phyloP scores from a whole-genome alignment of 2,329 filamentous ascomycete genomes.

The Aspergillus amoenus region DNA sequence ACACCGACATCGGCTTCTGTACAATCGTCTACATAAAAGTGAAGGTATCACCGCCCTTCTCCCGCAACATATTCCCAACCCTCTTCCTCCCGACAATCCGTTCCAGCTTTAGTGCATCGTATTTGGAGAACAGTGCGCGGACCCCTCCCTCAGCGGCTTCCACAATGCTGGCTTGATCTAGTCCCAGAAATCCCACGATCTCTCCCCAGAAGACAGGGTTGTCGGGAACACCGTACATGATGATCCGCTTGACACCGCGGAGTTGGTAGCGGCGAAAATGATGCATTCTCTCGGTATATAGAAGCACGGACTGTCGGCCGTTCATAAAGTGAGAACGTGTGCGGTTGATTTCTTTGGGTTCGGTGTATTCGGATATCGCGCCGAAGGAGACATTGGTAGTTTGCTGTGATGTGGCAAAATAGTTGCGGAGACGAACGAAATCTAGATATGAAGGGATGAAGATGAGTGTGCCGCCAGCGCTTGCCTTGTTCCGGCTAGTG shows the following conservation, averaged over 20 bases:
- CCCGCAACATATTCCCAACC: conserved; percentile 78
- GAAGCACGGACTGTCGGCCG: conserved; percentile 75
- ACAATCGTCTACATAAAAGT: conserved; percentile 72
- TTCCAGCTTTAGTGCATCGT: conserved; percentile 86
- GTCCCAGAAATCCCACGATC: conserved; percentile 41
- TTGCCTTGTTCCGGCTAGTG: conserved; percentile 45
- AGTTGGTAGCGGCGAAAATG: conserved; percentile 90
- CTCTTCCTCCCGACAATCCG: conserved; percentile 79
- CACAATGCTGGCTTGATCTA: conserved; percentile 52
- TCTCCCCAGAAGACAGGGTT: conserved; percentile 62
- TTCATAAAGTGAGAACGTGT: conserved; percentile 84
- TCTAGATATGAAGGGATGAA: conserved; percentile 94
- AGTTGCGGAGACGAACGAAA: conserved; percentile 90
- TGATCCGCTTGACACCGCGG: conserved; percentile 75
- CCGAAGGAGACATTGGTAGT: conserved; percentile 68
- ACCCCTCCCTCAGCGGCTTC: conserved; percentile 56
- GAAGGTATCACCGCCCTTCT: conserved; percentile 83
- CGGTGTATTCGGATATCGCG: conserved; percentile 83
- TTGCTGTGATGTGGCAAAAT: conserved; percentile 70
- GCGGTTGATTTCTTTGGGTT: conserved; percentile 73
- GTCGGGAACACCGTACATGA: conserved; percentile 88
- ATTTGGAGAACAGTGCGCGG: conserved; percentile 73
- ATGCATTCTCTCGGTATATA: conserved; percentile 95
- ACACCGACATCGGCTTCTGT: not conserved
- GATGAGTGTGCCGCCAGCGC: conserved; percentile 71